These are phyloP conservation scores for Pilasporangium apinafurcum DNA, from an alignment of 352 stramenopile genomes.

Conservation along the genomic window DNA sequence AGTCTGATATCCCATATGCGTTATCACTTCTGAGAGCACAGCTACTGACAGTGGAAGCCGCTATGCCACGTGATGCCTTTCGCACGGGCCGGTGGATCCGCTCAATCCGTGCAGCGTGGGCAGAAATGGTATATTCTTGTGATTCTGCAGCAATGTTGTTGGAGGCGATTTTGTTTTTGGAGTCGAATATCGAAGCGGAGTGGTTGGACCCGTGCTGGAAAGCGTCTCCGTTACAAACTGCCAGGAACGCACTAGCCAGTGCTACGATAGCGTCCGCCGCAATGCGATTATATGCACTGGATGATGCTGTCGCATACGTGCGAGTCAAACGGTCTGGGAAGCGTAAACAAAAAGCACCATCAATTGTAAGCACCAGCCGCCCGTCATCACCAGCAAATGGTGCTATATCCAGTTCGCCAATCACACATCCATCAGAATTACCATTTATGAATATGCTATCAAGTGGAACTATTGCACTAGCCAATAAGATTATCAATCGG, in stretches of 20 bases:
- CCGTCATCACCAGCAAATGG: constrained; percentile 4
- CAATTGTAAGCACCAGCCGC: constrained; percentile 18
- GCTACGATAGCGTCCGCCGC: constrained; percentile 67
- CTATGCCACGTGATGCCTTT: constrained; percentile 76
- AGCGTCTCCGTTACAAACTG: constrained; percentile 50
- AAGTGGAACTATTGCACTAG: constrained; percentile 27
- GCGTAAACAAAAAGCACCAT: constrained; percentile 22
- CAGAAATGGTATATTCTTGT: constrained; percentile 63
- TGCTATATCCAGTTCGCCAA: constrained; percentile 7
- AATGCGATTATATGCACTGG: constrained; percentile 69
- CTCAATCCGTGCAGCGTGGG: constrained; percentile 61
- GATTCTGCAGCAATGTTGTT: constrained; percentile 39
- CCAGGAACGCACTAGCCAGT: constrained; percentile 43
- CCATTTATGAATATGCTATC: constrained; percentile 39
- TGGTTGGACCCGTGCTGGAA: constrained; percentile 78
- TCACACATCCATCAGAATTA: constrained; percentile 34
- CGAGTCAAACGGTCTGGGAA: constrained; percentile 52
- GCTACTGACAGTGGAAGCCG: constrained; percentile 63
- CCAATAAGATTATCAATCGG: constrained; percentile 38
- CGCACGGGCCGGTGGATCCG: constrained; percentile 62
- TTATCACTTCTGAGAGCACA: constrained; percentile 57
- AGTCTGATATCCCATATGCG: constrained; percentile 24
- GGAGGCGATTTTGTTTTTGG: constrained; percentile 65
- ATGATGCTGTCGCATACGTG: constrained; percentile 72
- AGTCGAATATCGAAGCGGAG: constrained; percentile 68